Percentiles rank a stretch among this genome's conserved stretches.
These are phyloP conservation scores for Tylopilus rubrobrunneus DNA, from an alignment of 768 basidiomycete genomes.

Conservation along the genomic window DNA sequence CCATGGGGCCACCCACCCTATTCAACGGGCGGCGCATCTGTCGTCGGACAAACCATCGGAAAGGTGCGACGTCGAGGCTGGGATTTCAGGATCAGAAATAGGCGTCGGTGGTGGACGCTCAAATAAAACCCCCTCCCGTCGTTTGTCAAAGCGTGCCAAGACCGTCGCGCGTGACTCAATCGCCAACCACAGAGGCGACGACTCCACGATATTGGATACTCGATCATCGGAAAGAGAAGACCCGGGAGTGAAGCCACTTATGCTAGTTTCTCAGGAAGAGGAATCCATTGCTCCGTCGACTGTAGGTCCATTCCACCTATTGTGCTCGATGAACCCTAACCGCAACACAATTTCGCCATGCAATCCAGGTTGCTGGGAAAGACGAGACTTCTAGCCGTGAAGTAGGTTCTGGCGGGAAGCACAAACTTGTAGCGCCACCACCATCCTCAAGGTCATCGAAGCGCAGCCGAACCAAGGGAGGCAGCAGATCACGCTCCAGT, in stretches of 20 bases:
- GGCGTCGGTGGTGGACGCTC: neutral
- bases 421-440: slow-evolving; percentile 5
- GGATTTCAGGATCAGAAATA: neutral
- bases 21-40: neutral
- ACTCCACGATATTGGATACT: neutral
- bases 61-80: neutral
- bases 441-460: slow-evolving; percentile 19
- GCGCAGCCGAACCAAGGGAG: slow-evolving; percentile 14
- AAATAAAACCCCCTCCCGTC: neutral
- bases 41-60: neutral
- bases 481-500: slow-evolving; percentile 29
- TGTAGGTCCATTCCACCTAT: slow-evolving; percentile 3
- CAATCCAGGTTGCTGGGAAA: neutral
- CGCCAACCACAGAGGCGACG: neutral
- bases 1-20: neutral
- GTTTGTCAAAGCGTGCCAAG: slow-evolving; percentile 5
- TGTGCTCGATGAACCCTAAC: neutral
- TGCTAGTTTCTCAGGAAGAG: neutral
- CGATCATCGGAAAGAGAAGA: neutral
- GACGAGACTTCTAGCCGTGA: neutral
- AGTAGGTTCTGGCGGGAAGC: slow-evolving; percentile 11
- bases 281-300: neutral
- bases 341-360: neutral
- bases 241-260: neutral
- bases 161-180: neutral